A percentile compares a stretch with the other conserved stretches of the same genome.
phyloP scores from a whole-genome alignment of 768 basidiomycete species.

The Melanogaster broomeanus region DNA sequence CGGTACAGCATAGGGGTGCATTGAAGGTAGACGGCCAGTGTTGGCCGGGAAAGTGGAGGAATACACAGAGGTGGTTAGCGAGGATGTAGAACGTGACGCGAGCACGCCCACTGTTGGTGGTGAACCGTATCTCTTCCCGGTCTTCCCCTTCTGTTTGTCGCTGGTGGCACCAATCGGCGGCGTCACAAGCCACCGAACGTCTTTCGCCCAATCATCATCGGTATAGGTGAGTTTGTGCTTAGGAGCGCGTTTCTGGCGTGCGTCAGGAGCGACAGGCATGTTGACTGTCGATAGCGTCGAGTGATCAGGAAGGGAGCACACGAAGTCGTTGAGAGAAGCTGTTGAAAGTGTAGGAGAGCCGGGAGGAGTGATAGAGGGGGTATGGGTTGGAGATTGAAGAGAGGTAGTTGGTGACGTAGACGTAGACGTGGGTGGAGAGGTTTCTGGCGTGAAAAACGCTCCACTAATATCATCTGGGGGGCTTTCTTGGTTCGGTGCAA shows the following conservation, averaged over 20 bases:
- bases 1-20: constrained; percentile 4
- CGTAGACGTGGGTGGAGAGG: constrained; percentile 52
- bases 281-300: constrained; percentile 9
- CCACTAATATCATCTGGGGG: constrained; percentile 37
- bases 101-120: constrained; percentile 12
- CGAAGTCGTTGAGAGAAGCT: constrained; percentile 33
- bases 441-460: constrained; percentile 63
- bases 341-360: constrained; percentile 32
- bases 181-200: constrained; percentile 63
- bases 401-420: constrained; percentile 28
- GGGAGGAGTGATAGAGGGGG: constrained; percentile 22
- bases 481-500: not conserved
- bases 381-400: constrained; percentile 14
- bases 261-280: constrained; percentile 16
- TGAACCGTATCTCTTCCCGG: constrained; percentile 17
- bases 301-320: constrained; percentile 35
- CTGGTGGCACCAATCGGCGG: constrained; percentile 23
- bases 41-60: constrained; percentile 3
- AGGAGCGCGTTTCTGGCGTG: constrained; percentile 11
- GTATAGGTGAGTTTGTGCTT: constrained; percentile 40
- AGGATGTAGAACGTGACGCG: constrained; percentile 25
- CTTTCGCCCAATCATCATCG: constrained; percentile 67
- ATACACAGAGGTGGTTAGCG: constrained; percentile 2
- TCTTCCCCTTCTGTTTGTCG: constrained; percentile 22
- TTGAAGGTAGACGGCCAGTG: not conserved